phyloP scores from a whole-genome alignment of 2,329 filamentous ascomycete genomes.

The Colletotrichum falcatum region DNA sequence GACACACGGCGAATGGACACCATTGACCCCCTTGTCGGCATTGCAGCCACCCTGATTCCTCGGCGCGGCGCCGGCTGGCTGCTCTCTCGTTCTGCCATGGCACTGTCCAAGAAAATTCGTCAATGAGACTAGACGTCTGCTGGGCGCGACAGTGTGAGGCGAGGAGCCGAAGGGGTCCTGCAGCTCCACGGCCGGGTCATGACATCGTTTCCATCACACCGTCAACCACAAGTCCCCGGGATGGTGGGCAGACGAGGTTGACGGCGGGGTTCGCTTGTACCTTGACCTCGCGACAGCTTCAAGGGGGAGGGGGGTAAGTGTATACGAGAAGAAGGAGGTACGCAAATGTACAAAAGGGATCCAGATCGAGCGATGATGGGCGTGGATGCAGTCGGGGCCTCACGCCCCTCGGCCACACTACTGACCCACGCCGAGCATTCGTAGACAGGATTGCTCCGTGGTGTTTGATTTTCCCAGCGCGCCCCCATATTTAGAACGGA shows the following conservation, averaged over 20 bases:
- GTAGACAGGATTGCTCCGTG: too few relatives aligned
- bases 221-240: slow-evolving; percentile 8
- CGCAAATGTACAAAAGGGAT: not conserved
- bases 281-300: slow-evolving; percentile 7
- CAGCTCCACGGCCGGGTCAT: slow-evolving; percentile 22
- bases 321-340: slow-evolving; percentile 6
- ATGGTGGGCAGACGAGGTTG: slow-evolving; percentile 36
- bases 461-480: too few relatives aligned
- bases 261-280: slow-evolving; percentile 30
- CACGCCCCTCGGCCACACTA: not conserved
- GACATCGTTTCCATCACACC: slow-evolving; percentile 32
- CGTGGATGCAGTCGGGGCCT: slow-evolving; percentile 16
- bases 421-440: slow-evolving; percentile 11
- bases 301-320: slow-evolving; percentile 2
- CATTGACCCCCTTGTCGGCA: not conserved
- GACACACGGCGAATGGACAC: slow-evolving; percentile 28
- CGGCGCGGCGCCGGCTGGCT: slow-evolving; percentile 10
- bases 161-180: slow-evolving; percentile 5
- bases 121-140: slow-evolving; percentile 18
- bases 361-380: not conserved
- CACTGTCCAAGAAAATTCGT: slow-evolving; percentile 20
- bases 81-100: slow-evolving; percentile 17
- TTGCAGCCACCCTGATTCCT: slow-evolving; percentile 2
- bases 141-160: slow-evolving; percentile 14
- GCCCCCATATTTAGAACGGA: too few relatives aligned